phyloP scores from a whole-genome alignment of 192 early-diverging fungal species.

The Spizellomyces sp. region DNA sequence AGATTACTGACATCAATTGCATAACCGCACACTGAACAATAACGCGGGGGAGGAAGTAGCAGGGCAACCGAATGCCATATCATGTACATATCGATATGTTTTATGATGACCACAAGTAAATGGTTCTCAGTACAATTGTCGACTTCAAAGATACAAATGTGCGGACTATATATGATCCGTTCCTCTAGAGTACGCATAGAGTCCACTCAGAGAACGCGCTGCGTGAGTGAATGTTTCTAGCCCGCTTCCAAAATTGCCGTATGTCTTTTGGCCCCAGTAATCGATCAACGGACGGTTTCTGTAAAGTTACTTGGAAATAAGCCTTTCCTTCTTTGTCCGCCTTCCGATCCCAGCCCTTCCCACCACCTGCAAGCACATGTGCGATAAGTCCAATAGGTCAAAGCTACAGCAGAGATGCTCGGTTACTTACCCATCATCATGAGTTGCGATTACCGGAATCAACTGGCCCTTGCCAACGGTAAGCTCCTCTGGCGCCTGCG shows the following conservation, averaged over 20 bases:
- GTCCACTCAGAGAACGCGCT: no score
- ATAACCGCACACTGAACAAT: not conserved
- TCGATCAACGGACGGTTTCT: conserved; percentile 29
- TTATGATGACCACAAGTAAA: no score
- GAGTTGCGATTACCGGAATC: conserved; percentile 54
- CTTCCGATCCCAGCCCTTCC: conserved; percentile 48
- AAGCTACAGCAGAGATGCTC: not conserved
- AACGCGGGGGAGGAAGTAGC: no score
- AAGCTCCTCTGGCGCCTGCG: conserved; percentile 56
- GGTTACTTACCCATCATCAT: conserved; percentile 56
- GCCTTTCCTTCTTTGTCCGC: conserved; percentile 45
- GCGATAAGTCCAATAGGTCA: not conserved
- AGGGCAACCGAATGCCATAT: no score
- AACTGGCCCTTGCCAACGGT: conserved; percentile 48
- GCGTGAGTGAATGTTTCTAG: no score
- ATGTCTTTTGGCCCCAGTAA: no score
- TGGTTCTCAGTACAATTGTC: no score
- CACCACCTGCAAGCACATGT: conserved; percentile 42
- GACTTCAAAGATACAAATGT: no score
- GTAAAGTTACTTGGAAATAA: conserved; percentile 59
- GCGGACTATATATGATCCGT: no score
- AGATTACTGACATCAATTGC: not conserved
- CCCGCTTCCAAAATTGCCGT: no score
- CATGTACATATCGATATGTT: no score
- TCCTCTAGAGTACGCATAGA: no score